Base-by-base conservation (phyloP, 2,329 filamentous ascomycete genomes). In the Colletotrichum sp. region DNA sequence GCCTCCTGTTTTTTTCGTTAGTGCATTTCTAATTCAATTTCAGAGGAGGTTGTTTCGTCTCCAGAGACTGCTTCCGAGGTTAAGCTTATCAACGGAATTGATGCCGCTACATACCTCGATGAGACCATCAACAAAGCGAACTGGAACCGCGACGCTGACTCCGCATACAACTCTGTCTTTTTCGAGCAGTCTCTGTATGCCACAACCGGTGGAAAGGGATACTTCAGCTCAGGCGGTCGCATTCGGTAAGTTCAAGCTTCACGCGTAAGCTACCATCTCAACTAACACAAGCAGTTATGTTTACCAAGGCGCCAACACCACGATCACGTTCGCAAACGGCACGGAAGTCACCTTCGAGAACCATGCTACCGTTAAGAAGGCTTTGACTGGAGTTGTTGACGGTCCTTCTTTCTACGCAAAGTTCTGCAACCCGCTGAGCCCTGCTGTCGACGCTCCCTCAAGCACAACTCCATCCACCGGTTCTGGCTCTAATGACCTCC, bases 101-200 rank as follows among this genome's bases (percentile, higher is more conserved):
- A 78, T 15, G 80, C 81, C 1, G 65, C 72, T 28, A 77, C 80
- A 30, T 81, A 72, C 34, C 43, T 82, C 43, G 69, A 79, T 8
- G 77, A 82, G 12, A 70, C 69, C 30, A 70, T 78, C 36, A 77
- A 78, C 48, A 63, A 69, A 26, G 79, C 76, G 24, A 79, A 72
- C 18, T 77, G 64, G 36, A 77, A 78, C 63, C 81, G 80, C 13
- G 81, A 83, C 65, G 71, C 77, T 13, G 81, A 82, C 39, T 75
- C 80, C 6, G 81, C 82, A 2, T 87, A 86, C 80, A 87, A 86
- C 79, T 80, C 79, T 67, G 82, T 85, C 82, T 86, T 86, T 71
- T 84, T 79, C 63, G 72, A 78, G 63, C 78, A 64, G 69, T 30
- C 79, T 67, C 78, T 81, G 8, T 67, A 71, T 30, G 78, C 76